Base-by-base conservation (phyloP, 2,329 filamentous ascomycete species). In the Aspergillus sclerotialis region DNA sequence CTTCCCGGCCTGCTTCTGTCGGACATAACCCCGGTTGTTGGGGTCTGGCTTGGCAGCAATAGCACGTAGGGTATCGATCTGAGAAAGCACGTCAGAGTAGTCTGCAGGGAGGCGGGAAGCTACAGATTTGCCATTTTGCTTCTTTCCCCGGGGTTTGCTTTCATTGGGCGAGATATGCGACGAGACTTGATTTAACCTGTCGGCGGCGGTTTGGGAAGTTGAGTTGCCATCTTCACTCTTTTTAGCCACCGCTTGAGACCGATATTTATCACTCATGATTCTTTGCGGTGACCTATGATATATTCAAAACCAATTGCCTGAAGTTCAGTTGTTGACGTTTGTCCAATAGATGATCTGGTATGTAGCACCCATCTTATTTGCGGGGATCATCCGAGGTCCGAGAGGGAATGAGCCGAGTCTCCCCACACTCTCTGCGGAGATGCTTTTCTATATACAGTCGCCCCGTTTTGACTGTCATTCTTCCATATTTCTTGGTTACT, bases 1-100 rank as follows among this genome's bases (percentile, higher is more conserved):
- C 52, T 82, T 82, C 2, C 78, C 78, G 3, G 75, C 69, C 54
- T 75, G 65, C 43, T 78, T 79, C 50, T 82, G 78, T 4, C 74
- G 69, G n/a, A 74, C 55, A 42, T 80, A 81, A 15, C 77, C 77
- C 40, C 70, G 63, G 36, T 71, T 71, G 6, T 58, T 67, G 0
- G 64, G 52, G 33, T 77, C 64, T 2, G 78, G 76, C 1, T 69
- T 78, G 14, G 64, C 58, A 8, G 77, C 76, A 24, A 77, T 70
- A 5, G 54, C 60, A 11, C 63, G 64, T 1, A 81, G 64, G 0
- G 64, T 63, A 4, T 58, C 43, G n/a, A 81, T 62, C 44, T 80
- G 74, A n/a, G 56, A 60, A 1, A 78, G 68, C 11, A 80, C 68
- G 43, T 82, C 78, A 21, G 72, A 74, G 53, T 80, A 77, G 53